Evolutionary conservation across 2,329 filamentous ascomycete genomes (phyloP).

Genomic region (Hymenoscyphus fraxineus): DNA sequence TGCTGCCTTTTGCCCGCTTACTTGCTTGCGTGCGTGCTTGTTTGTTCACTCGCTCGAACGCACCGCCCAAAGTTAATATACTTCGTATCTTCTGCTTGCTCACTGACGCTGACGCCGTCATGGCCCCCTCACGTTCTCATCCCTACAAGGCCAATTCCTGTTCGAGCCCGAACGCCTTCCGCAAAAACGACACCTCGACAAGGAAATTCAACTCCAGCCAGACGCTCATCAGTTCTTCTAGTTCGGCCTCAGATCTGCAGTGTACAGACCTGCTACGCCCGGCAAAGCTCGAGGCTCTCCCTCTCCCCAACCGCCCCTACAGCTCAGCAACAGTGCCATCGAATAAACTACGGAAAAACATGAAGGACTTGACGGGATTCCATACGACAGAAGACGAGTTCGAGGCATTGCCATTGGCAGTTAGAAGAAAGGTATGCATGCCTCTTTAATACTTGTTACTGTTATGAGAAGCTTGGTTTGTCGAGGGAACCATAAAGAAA

Average conservation of each 20-base stretch:
- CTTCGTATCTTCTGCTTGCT: background rate
- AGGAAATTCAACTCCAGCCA: background rate
- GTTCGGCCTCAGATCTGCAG: conserved; percentile 20
- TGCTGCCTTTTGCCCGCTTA: background rate
- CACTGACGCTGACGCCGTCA: background rate
- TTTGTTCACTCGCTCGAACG: background rate
- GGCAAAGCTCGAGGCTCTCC: conserved; percentile 25
- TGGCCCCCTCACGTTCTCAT: conserved; percentile 8
- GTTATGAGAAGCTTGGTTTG: conserved; percentile 1
- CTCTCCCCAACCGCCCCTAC: conserved; percentile 26
- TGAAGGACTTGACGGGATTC: conserved; percentile 33
- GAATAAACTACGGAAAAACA: conserved; percentile 28
- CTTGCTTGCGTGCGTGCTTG: no score
- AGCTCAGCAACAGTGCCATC: conserved; percentile 25
- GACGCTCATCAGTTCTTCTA: conserved; percentile 7
- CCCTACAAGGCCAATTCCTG: background rate
- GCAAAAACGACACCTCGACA: conserved; percentile 1
- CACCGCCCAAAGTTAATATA: background rate
- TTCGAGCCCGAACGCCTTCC: background rate
- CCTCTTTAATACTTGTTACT: conserved; percentile 15
- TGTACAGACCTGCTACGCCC: conserved; percentile 11
- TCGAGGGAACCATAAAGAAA: background rate
- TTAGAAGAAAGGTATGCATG: conserved; percentile 49
- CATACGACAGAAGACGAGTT: conserved; percentile 44
- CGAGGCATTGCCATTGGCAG: conserved; percentile 47